Conservation (phyloP, 257 asterid genomes). For the Handroanthus guayacan region DNA sequence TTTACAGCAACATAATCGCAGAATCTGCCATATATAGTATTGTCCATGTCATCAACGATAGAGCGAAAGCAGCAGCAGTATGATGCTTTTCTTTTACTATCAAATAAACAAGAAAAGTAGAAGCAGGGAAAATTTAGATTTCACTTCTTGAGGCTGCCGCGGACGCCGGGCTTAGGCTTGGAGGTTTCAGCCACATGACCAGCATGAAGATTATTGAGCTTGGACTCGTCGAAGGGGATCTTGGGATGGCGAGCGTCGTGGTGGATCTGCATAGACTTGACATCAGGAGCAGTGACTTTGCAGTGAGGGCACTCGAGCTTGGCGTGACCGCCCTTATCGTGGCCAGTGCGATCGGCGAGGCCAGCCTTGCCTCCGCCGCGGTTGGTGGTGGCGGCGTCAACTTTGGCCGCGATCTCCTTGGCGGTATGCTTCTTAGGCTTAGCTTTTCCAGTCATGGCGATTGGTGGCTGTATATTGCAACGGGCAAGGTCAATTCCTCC, state of each 20-base stretch:
- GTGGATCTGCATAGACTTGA: slow-evolving; percentile 91
- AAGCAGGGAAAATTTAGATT: slow-evolving; percentile 22
- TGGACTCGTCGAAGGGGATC: slow-evolving; percentile 76
- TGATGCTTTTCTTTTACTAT: background rate
- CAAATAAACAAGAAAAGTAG: background rate
- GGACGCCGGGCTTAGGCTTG: slow-evolving; percentile 82
- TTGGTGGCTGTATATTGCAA: background rate
- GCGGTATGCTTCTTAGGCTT: slow-evolving; percentile 98
- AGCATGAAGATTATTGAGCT: slow-evolving; percentile 71
- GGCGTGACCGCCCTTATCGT: slow-evolving; percentile 87
- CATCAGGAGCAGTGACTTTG: slow-evolving; percentile 81
- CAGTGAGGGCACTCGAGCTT: slow-evolving; percentile 87
- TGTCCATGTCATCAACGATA: background rate
- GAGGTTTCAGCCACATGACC: slow-evolving; percentile 40
- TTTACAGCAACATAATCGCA: slow-evolving; percentile 6
- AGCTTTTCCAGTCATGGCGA: slow-evolving; percentile 86
- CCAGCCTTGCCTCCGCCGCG: slow-evolving; percentile 62
- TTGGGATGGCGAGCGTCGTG: slow-evolving; percentile 88
- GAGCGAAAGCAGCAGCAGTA: slow-evolving; percentile 9
- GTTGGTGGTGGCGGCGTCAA: slow-evolving; percentile 82
- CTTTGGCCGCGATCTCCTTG: slow-evolving; percentile 73
- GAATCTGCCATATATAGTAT: background rate
- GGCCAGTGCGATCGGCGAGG: slow-evolving; percentile 34
- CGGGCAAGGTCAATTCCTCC: background rate
- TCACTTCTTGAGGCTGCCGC: slow-evolving; percentile 87